Conservation (phyloP, 2,329 filamentous ascomycete genomes). For the Colletotrichum lupini region DNA sequence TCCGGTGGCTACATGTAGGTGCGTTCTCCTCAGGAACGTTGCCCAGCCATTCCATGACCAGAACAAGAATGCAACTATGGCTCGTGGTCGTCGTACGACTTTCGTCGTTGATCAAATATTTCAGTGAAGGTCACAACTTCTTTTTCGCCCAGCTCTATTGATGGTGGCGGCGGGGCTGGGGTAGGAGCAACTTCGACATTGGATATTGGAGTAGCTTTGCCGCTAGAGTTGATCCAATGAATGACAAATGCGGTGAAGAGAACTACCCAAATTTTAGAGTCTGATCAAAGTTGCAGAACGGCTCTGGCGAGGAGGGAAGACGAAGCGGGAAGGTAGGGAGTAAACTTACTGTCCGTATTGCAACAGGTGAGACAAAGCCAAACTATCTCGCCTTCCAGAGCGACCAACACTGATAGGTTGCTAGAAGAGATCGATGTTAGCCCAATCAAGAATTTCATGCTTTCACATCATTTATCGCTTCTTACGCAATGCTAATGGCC, state of each 20-base stretch:
- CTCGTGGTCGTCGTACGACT: background rate
- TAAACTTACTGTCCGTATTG: slow-evolving; percentile 18
- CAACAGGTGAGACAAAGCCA: slow-evolving; percentile 23
- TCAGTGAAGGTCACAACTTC: background rate
- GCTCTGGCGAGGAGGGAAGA: too few species aligned
- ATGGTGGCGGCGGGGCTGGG: background rate
- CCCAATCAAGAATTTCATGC: background rate
- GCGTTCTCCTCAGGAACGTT: background rate
- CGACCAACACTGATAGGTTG: slow-evolving; percentile 3
- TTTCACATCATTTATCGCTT: background rate
- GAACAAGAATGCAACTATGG: background rate
- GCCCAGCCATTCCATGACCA: background rate
- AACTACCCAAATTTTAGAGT: background rate
- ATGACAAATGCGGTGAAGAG: background rate
- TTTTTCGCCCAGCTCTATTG: too few species aligned
- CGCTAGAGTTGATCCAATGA: slow-evolving; percentile 6
- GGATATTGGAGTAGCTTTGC: background rate
- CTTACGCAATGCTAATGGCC: background rate
- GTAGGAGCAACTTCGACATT: background rate
- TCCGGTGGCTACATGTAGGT: background rate
- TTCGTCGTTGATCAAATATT: background rate
- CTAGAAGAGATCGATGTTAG: background rate
- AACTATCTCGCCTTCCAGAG: slow-evolving; percentile 1
- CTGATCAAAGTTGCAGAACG: background rate
- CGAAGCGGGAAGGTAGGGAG: background rate